Evolutionary conservation across 257 asterid species (phyloP), one percentile per base, ranked within the genome.

Genomic region (Oldenlandia corymbosa): DNA sequence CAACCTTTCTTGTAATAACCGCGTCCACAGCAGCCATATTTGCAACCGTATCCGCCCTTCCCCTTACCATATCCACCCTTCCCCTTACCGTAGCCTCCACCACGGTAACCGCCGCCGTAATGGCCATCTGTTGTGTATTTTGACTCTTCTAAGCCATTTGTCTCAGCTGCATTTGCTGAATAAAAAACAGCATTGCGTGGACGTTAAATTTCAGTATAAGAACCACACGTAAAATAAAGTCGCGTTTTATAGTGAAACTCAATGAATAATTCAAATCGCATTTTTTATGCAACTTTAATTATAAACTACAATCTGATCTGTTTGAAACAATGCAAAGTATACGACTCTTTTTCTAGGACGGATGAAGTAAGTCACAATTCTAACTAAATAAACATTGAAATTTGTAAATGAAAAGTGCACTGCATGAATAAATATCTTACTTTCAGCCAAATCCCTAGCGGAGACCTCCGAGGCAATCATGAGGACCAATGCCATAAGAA

Each of bases 381-480:
- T 3, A 34, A 3, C 4, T 34, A 34, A 34, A 34, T 34, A 9
- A 34, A 34, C 39, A 34, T 3, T 4, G 43, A 10, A 48, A 18
- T n/a, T 11, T 1, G 14, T 16, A 5, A 5, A 49, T 7, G 54
- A 14, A 14, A 17, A 30, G 34, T 4, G n/a, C n/a, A 17, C 1
- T 8, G 7, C 5, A 7, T 7, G 31, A 5, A 14, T 34, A 18
- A n/a, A 17, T 0, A 26, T 14, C 50, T 59, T 59, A 59, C 64
- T 47, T 13, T 58, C 71, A 46, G 51, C 65, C 62, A 69, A 45
- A n/a, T 45, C 64, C 36, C 58, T 30, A 43, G 65, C 59, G 20
- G 63, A 64, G 32, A 62, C 69, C 1, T 45, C 69, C 10, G 59
- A 53, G 17, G 58, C 12, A 30, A 60, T 62, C 69, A 70, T 57